Base-by-base conservation (phyloP, 192 early-diverging fungal genomes). In the Spizellomyces punctatus region DNA sequence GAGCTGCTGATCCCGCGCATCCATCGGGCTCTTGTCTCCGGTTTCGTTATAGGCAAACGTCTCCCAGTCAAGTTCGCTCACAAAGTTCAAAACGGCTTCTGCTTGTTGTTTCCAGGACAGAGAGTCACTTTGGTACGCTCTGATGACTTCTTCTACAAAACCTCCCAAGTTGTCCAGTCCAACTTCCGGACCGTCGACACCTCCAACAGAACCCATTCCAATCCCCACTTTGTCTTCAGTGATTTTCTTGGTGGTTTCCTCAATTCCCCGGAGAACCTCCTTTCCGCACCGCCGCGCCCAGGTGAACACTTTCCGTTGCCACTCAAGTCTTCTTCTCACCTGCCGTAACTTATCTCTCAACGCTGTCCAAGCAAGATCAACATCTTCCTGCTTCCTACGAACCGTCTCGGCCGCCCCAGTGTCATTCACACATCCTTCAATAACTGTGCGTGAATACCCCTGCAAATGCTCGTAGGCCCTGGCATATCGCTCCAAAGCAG, bases 401-500 rank as follows among this genome's bases (percentile, higher is more conserved):
- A 64, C 63, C 6, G 49, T 54, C 8, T 60, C 58, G n/a, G 69
- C 58, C 0, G 46, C 56, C 6, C 4, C 19, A 5, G 48, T 8
- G 17, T 72, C 63, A 12, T 19, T 16, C 10, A 22, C 71, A 17
- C 45, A 72, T 6, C 63, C 43, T 52, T 52, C 50, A 14, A 72
- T 57, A 10, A 72, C 62, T 7, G 36, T 27, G 21, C 42, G 48
- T 10, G 71, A 55, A 22, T 64, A 55, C 12, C 48, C 41, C 3
- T 27, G 41, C 19, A 72, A 44, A 14, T 65, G 46, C 19, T 72
- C 71, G 44, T 72, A 72, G 1, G 71, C 61, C 17, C 63, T 17
- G 21, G 41, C 43, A 45, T 72, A 72, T 19, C 71, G 71, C 41
- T 72, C 71, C 7, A 72, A 48, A 8, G 69, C 69, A 43, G 58